phyloP scores from a whole-genome alignment of 2,329 filamentous ascomycete species.

The Lecanicillium sp. region DNA sequence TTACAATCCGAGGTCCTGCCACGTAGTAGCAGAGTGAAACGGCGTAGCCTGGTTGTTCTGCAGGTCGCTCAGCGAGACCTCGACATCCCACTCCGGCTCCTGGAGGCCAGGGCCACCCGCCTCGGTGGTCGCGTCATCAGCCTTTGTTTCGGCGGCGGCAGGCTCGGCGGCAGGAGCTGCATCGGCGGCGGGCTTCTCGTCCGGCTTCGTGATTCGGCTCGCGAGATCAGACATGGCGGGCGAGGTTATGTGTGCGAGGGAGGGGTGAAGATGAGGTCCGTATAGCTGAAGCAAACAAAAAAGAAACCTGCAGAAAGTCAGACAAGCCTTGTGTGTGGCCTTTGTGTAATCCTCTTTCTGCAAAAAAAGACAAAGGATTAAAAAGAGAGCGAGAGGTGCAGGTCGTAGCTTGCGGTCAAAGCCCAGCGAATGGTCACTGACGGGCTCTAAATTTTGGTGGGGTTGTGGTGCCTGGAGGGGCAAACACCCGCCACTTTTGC shows the following conservation, averaged over 20 bases:
- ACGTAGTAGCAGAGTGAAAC: conserved; percentile 75
- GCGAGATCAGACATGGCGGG: conserved; percentile 41
- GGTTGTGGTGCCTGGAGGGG: conserved; percentile 23
- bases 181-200: conserved; percentile 18
- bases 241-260: background rate
- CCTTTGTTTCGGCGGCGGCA: conserved; percentile 23
- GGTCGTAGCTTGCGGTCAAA: conserved; percentile 5
- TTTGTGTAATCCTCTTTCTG: background rate
- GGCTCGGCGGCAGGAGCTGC: conserved; percentile 15
- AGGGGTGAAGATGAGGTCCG: background rate
- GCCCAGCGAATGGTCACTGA: background rate
- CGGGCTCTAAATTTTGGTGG: conserved; percentile 20
- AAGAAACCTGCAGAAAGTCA: background rate
- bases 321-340: background rate
- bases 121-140: conserved; percentile 27
- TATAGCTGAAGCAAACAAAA: background rate
- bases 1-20: conserved; percentile 80
- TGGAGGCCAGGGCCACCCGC: conserved; percentile 45
- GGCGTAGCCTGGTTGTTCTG: conserved; percentile 83
- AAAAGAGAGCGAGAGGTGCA: conserved; percentile 11
- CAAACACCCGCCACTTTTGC: conserved; percentile 9
- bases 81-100: conserved; percentile 79
- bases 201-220: conserved; percentile 42
- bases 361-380: background rate
- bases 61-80: conserved; percentile 85